Base-by-base conservation (phyloP, 2,329 filamentous ascomycete species). In the Penicillium sp. region DNA sequence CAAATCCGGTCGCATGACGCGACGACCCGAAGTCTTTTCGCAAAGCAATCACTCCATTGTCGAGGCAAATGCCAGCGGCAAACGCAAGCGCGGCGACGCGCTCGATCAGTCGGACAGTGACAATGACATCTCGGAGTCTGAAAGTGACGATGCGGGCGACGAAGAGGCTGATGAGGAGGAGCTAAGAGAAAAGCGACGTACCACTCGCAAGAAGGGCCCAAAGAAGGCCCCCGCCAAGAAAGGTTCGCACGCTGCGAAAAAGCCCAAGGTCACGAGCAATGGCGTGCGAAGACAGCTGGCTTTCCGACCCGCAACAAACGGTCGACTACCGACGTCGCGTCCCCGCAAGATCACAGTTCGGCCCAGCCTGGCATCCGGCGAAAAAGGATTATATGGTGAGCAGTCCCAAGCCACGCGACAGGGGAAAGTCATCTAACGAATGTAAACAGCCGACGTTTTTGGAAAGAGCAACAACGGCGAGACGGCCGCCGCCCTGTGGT, bases 341-440 rank as follows among this genome's bases (percentile, higher is more conserved):
- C 73, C 77, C 22, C 81, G 81, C 69, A 86, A 84, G 67, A 80
- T 81, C 51, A 82, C 81, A 45, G 76, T 82, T 26, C 80, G 83
- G 63, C 83, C 83, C 61, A 84, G 81, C 69, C 80, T 82, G 61
- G 80, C 83, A 59, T 81, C 80, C 12, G 80, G 83, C 44, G 82
- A 85, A 63, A 81, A 79, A 22, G 86, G 87, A 10, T 75, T 89
- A 17, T 89, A 86, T 70, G 85, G 84, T 86, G 72, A 59, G 78
- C 72, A 56, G 66, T 35, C 45, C 35, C 33, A 38, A 42, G 59
- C 44, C 44, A n/a, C 47, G 37, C 13, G 15, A 30, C 2, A 58
- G 33, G 26, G 49, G 26, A 53, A 26, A 28, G 10, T 28, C 60
- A 58, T 65, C 72, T 79, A 61, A 78, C 61, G 26, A 44, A 13